Percentiles rank a stretch among this genome's conserved stretches.
phyloP scores from a whole-genome alignment of 257 asterid species.

The Rhazya stricta region DNA sequence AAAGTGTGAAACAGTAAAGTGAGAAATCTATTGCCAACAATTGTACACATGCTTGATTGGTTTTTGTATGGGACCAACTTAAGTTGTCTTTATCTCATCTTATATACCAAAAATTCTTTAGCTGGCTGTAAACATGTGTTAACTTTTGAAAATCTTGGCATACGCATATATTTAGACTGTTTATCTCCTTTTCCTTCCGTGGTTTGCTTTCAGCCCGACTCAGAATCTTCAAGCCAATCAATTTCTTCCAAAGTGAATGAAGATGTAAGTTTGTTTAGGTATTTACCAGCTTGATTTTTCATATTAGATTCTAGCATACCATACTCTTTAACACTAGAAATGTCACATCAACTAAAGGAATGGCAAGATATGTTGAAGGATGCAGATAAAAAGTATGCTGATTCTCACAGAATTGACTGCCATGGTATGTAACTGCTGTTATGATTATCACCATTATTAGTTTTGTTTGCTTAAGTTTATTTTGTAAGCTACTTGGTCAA shows the following conservation, averaged over 20 bases:
- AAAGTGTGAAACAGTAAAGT: neutral
- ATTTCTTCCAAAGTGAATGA: neutral
- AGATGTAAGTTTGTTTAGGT: neutral
- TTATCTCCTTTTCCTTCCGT: neutral
- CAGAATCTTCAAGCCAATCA: constrained; percentile 4
- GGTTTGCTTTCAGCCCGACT: neutral
- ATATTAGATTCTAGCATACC: neutral
- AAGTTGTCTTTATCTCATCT: neutral
- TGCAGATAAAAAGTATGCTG: neutral
- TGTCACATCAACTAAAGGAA: neutral
- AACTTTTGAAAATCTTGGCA: neutral
- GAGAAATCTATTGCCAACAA: neutral
- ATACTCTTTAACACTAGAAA: neutral
- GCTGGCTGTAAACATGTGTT: neutral
- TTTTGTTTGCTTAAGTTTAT: neutral
- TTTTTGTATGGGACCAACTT: neutral
- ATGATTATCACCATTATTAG: neutral
- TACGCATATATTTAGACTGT: neutral
- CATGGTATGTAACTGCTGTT: neutral
- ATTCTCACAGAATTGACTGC: neutral
- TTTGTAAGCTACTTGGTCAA: neutral
- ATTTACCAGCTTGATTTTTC: neutral
- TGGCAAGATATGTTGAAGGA: neutral
- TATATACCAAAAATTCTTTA: neutral
- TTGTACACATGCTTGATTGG: neutral